phyloP scores from a whole-genome alignment of 306 rosid genomes.

The Prunus armeniaca region DNA sequence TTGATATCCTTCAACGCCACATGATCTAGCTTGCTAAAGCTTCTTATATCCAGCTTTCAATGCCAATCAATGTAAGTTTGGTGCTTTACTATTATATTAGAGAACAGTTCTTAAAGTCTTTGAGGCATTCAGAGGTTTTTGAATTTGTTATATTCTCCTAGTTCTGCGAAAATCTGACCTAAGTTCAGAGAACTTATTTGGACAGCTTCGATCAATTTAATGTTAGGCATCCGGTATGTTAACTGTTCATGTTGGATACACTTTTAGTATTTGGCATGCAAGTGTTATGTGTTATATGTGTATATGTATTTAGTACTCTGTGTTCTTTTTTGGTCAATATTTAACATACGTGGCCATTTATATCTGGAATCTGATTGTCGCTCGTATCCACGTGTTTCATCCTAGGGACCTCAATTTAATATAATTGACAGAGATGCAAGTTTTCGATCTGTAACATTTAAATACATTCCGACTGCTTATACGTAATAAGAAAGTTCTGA shows the following conservation, averaged over 20 bases:
- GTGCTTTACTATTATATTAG: neutral
- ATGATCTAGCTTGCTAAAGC: neutral
- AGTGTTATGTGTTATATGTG: neutral
- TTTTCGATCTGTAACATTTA: neutral
- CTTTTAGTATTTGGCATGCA: neutral
- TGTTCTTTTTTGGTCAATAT: neutral
- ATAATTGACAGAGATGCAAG: neutral
- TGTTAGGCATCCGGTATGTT: neutral
- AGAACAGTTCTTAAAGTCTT: neutral
- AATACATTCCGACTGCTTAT: neutral
- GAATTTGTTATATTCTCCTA: neutral
- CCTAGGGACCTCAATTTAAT: neutral
- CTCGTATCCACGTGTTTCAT: slow-evolving; percentile 6
- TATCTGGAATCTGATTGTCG: neutral
- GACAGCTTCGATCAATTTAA: neutral
- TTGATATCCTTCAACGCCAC: neutral
- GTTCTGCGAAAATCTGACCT: neutral
- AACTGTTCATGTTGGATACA: neutral
- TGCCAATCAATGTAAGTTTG: neutral
- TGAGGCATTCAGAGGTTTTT: neutral
- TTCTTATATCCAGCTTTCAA: neutral
- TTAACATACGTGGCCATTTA: neutral
- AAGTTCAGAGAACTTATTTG: neutral
- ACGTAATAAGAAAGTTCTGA: neutral
- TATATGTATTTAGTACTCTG: too few species aligned